These are phyloP conservation scores for Cordyceps cicadae DNA, from an alignment of 2,329 filamentous ascomycete species.

Conservation along the genomic window DNA sequence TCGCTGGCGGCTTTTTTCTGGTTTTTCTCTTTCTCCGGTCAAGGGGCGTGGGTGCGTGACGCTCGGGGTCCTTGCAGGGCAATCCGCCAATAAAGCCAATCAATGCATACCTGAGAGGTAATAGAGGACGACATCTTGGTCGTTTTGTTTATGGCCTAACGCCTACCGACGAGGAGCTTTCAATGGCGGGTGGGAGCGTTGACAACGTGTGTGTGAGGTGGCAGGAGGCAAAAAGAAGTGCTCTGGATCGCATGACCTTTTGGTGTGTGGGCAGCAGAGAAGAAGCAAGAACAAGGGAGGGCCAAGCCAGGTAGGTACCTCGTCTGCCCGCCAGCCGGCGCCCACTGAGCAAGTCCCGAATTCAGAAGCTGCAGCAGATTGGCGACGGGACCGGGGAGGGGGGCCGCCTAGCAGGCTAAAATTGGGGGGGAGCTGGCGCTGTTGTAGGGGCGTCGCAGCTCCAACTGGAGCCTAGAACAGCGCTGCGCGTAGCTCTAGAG, in stretches of 20 bases:
- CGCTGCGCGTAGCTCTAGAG: background rate
- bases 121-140: constrained; percentile 49
- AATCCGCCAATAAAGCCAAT: background rate
- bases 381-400: background rate
- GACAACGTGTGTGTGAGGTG: constrained; percentile 20
- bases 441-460: background rate
- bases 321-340: background rate
- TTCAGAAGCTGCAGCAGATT: background rate
- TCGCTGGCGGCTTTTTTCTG: background rate
- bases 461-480: background rate
- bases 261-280: constrained; percentile 16
- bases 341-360: background rate
- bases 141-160: constrained; percentile 40
- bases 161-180: constrained; percentile 35
- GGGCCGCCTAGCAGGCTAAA: background rate
- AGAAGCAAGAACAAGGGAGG: constrained; percentile 12
- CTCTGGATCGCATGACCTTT: constrained; percentile 33
- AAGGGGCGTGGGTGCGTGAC: background rate
- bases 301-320: background rate
- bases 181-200: constrained; percentile 26
- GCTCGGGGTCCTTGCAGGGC: background rate
- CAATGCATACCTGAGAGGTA: constrained; percentile 46
- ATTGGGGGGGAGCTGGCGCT: background rate
- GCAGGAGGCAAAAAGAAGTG: constrained; percentile 19
- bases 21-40: background rate